Evolutionary conservation across 805 yeast species (phyloP).

Genomic region (Metschnikowia proteae): DNA sequence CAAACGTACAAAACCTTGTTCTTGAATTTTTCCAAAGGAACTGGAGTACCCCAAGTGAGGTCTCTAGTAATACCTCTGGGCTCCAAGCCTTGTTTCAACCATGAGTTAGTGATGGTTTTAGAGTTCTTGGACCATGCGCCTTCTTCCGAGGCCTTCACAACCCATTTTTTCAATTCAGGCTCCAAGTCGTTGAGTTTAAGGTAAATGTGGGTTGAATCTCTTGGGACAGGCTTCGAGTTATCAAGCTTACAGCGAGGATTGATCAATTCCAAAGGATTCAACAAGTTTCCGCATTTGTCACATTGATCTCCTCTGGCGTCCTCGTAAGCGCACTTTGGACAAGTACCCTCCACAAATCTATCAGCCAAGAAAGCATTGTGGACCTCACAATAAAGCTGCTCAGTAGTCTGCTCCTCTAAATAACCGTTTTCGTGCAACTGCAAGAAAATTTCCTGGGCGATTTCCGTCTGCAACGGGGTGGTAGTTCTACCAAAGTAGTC

Average conservation of each 20-base stretch:
- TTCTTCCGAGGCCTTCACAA: conserved; percentile 56
- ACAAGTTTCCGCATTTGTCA: conserved; percentile 87
- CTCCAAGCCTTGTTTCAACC: conserved; percentile 90
- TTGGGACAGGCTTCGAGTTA: conserved; percentile 72
- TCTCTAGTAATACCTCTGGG: conserved; percentile 98
- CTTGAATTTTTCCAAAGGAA: conserved; percentile 80
- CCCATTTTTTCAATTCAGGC: conserved; percentile 70
- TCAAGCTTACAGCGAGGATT: conserved; percentile 96
- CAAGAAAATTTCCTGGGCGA: conserved; percentile 89
- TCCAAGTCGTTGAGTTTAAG: conserved; percentile 81
- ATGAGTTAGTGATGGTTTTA: conserved; percentile 79
- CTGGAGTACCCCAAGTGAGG: conserved; percentile 97
- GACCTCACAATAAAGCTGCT: conserved; percentile 85
- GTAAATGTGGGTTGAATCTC: conserved; percentile 81
- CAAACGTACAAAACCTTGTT: conserved; percentile 95
- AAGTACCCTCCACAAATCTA: conserved; percentile 93
- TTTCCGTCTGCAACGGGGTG: conserved; percentile 84
- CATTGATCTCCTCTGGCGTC: conserved; percentile 99
- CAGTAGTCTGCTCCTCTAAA: conserved; percentile 82
- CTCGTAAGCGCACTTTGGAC: conserved; percentile 91
- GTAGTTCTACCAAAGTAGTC: conserved; percentile 97
- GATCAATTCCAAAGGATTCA: conserved; percentile 90
- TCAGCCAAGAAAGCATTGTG: conserved; percentile 94
- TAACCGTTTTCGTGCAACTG: conserved; percentile 71
- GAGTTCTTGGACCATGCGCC: conserved; percentile 94